These are phyloP conservation scores for Pyrrhoderma lamaoense DNA, from an alignment of 1,284 basidiomycete genomes.

Conservation along the genomic window DNA sequence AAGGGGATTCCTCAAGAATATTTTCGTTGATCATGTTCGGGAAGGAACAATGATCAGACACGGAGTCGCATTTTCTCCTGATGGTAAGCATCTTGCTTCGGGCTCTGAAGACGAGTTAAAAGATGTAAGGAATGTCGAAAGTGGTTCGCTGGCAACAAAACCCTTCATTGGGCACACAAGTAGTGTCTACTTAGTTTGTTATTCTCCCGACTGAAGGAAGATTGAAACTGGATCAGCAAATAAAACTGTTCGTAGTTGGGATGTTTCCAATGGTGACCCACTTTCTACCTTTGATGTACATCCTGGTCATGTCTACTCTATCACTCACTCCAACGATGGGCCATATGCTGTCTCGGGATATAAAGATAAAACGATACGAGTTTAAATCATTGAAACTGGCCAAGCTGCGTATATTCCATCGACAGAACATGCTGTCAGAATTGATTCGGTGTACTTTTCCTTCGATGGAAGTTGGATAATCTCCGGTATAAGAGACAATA, in stretches of 20 bases:
- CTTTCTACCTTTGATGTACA: no score
- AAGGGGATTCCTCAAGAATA: background rate
- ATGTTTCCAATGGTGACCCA: background rate
- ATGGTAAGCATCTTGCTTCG: background rate
- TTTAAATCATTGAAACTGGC: background rate
- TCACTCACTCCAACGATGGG: no score
- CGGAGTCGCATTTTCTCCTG: background rate
- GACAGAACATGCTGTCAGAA: no score
- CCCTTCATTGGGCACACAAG: background rate
- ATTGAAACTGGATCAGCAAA: conserved; percentile 5
- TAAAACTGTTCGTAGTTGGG: conserved; percentile 1
- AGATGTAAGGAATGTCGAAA: background rate
- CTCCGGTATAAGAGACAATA: no score
- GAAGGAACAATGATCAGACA: background rate
- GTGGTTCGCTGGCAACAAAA: no score
- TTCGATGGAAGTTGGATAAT: no score
- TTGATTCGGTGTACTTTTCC: no score
- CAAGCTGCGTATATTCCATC: no score
- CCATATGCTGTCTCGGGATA: background rate
- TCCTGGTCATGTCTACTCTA: no score
- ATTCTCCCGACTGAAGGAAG: conserved; percentile 2
- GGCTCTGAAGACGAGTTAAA: background rate
- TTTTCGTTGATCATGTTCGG: background rate
- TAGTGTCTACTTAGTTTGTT: background rate
- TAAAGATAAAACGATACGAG: background rate